phyloP scores from a whole-genome alignment of 768 basidiomycete species.

The Glaciozyma antarctica region DNA sequence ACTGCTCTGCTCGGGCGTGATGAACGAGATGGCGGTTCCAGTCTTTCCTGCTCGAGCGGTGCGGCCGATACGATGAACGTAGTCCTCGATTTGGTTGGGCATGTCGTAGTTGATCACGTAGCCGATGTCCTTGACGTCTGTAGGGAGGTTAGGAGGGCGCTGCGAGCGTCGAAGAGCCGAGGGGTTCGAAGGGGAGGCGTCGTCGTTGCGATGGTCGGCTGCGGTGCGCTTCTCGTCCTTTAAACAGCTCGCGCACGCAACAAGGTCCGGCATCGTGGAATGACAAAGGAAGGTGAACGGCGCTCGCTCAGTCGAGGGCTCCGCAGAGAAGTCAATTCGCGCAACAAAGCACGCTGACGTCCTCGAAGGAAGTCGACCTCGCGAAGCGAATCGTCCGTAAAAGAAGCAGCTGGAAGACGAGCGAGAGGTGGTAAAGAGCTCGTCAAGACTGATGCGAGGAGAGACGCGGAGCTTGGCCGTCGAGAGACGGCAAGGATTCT shows the following conservation, averaged over 20 bases:
- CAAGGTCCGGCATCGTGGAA: too few species aligned
- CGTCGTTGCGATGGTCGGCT: conserved; percentile 34
- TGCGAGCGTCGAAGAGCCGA: conserved; percentile 15
- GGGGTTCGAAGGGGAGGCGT: too few species aligned
- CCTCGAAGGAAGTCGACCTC: neutral
- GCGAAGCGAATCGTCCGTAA: neutral
- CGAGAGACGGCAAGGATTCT: neutral
- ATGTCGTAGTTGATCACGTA: conserved; percentile 95
- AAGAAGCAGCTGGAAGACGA: neutral
- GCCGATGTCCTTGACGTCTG: conserved; percentile 98
- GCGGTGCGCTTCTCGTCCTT: neutral
- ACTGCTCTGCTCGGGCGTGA: conserved; percentile 63
- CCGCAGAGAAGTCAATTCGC: neutral
- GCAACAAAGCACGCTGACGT: neutral
- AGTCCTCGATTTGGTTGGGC: conserved; percentile 57
- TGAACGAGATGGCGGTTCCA: conserved; percentile 60
- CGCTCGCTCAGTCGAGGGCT: neutral
- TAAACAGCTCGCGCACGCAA: too few species aligned
- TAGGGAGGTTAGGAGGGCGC: conserved; percentile 34
- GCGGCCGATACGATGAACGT: conserved; percentile 82
- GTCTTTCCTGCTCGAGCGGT: conserved; percentile 70
- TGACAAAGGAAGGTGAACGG: too few species aligned
- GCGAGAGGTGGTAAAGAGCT: neutral
- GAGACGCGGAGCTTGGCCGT: neutral
- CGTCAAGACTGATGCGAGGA: neutral